Evolutionary conservation across 2,329 filamentous ascomycete species (phyloP), one percentile per base, ranked within the genome.

Genomic region (Hypoxylon sp.): DNA sequence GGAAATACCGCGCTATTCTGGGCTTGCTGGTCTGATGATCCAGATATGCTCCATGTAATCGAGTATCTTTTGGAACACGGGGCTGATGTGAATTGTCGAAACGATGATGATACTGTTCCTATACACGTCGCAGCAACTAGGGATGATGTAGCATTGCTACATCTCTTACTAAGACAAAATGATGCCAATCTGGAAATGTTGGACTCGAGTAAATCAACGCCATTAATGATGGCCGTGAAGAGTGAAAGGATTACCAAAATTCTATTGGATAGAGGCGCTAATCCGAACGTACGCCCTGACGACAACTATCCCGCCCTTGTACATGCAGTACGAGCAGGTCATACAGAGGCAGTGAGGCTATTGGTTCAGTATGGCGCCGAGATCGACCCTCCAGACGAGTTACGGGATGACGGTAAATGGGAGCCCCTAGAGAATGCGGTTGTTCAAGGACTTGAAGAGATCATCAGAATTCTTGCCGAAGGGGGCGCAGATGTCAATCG

Each of bases 381-480:
- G 24, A 59, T 67, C 17, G 59, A 67, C 39, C 46, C 24, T 4
- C 50, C 59, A 33, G 42, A 60, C 17, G 65, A 55, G 14, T 22
- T 42, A 13, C 64, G 59, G 26, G 53, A 59, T 19, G 14, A 17
- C 17, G 29, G 5, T 9, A 14, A 3, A 17, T 63, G 59, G 48
- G 59, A 63, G 24, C 64, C 64, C 1, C 17, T 67, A 42, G 53
- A 67, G 10, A 19, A 29, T 1, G 59, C 64, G 6, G 53, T 63
- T 19, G 24, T 4, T 14, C 5, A 8, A 0, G 64, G 64, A 17
- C 54, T 17, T 44, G 44, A 26, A 42, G 17, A 63, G 14, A 67
- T 67, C 37, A n/a, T 63, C 11, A 67, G 59, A n/a, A 59, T 67
- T 5, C 48, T 67, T 3, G 64, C 54, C 17, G 64, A 67, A 10